Evolutionary conservation across 495 filamentous ascomycete genomes (phyloP).

Genomic region (Hypoxylon cercidicola): DNA sequence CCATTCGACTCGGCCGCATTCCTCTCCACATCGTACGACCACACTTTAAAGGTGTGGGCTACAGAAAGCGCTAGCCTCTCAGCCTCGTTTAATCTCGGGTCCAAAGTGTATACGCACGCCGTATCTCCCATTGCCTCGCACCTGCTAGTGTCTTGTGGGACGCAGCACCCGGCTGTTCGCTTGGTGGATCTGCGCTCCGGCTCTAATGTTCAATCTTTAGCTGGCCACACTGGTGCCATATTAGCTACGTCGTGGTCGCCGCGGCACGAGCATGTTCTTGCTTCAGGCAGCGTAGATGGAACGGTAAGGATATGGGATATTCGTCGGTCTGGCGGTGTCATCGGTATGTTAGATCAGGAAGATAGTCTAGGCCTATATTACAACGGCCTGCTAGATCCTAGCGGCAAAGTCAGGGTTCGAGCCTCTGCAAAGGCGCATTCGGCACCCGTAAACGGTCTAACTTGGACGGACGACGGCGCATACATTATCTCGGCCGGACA

Average conservation of each 20-base stretch:
- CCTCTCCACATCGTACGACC: slow-evolving; percentile 84
- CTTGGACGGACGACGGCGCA: slow-evolving; percentile 81
- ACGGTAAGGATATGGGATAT: slow-evolving; percentile 87
- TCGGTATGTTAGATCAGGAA: slow-evolving; percentile 83
- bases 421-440: slow-evolving; percentile 72
- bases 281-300: slow-evolving; percentile 80
- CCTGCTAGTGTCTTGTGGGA: slow-evolving; percentile 83
- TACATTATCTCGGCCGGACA: slow-evolving; percentile 82
- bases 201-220: slow-evolving; percentile 76
- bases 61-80: slow-evolving; percentile 68
- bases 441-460: slow-evolving; percentile 81
- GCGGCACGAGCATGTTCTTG: slow-evolving; percentile 77
- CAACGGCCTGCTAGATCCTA: slow-evolving; percentile 41
- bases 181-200: slow-evolving; percentile 86
- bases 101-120: slow-evolving; percentile 78
- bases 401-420: slow-evolving; percentile 50
- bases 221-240: slow-evolving; percentile 75
- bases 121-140: slow-evolving; percentile 76
- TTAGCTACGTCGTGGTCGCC: slow-evolving; percentile 84
- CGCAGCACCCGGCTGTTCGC: slow-evolving; percentile 80
- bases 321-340: slow-evolving; percentile 72
- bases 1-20: slow-evolving; percentile 86
- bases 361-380: slow-evolving; percentile 70
- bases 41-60: slow-evolving; percentile 81
- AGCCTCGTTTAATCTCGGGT: slow-evolving; percentile 75